phyloP scores from a whole-genome alignment of 352 stramenopile species.

The Globisporangium viniferum region DNA sequence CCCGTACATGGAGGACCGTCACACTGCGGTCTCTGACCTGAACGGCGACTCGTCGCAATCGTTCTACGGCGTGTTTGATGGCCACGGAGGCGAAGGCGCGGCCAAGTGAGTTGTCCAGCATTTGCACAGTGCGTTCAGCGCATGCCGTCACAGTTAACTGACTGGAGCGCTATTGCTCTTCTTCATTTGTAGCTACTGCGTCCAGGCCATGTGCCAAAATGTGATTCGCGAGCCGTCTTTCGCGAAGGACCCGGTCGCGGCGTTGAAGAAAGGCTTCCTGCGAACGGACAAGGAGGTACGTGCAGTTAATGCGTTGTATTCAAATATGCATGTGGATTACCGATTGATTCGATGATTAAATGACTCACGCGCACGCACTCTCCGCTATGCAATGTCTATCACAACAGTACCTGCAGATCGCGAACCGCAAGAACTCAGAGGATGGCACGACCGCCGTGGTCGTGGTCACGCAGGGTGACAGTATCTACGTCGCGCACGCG shows the following conservation, averaged over 20 bases:
- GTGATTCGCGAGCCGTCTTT: conserved; percentile 72
- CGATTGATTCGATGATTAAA: no score
- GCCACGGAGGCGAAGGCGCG: conserved; percentile 87
- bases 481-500: conserved; percentile 87
- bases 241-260: conserved; percentile 57
- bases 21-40: conserved; percentile 72
- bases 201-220: conserved; percentile 80
- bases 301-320: neutral
- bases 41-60: conserved; percentile 79
- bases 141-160: neutral
- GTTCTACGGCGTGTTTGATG: conserved; percentile 94
- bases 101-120: conserved; percentile 67
- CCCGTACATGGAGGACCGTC: conserved; percentile 91
- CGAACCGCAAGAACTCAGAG: conserved; percentile 74
- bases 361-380: no score
- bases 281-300: conserved; percentile 74
- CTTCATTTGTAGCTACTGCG: conserved; percentile 55
- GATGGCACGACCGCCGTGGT: conserved; percentile 90
- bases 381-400: neutral
- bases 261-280: conserved; percentile 78
- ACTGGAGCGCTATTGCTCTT: neutral
- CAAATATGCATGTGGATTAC: no score
- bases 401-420: conserved; percentile 77
- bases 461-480: conserved; percentile 67
- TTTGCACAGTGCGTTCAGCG: neutral